phyloP scores from a whole-genome alignment of 2,329 filamentous ascomycete genomes.

The Acarospora socialis region DNA sequence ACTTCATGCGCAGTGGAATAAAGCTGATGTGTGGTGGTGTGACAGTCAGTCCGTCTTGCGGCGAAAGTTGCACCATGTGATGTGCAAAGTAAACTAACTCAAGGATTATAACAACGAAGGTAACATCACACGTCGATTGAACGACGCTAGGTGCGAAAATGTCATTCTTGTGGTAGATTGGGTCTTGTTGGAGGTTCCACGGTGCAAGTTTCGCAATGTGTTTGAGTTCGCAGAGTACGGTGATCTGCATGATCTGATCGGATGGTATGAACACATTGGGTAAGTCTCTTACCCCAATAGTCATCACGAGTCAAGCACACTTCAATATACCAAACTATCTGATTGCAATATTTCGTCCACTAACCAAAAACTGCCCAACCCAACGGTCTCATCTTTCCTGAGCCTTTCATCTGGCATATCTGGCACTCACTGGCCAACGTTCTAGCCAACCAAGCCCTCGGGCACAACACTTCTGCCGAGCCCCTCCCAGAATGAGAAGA shows the following conservation, averaged over 20 bases:
- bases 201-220: slow-evolving; percentile 1
- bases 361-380: no score
- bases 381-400: slow-evolving; percentile 9
- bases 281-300: neutral
- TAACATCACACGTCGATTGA: slow-evolving; percentile 9
- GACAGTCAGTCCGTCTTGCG: slow-evolving; percentile 4
- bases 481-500: slow-evolving; percentile 6
- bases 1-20: neutral
- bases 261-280: neutral
- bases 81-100: slow-evolving; percentile 1
- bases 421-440: slow-evolving; percentile 9
- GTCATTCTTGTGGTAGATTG: slow-evolving; percentile 11
- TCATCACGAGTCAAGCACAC: no score
- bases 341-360: neutral
- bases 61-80: slow-evolving; percentile 7
- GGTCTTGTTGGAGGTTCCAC: neutral
- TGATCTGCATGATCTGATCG: neutral
- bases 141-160: slow-evolving; percentile 9
- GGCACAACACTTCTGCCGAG: neutral
- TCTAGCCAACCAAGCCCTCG: slow-evolving; percentile 9
- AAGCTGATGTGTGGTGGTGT: neutral
- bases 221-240: slow-evolving; percentile 1
- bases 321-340: neutral
- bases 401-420: slow-evolving; percentile 12
- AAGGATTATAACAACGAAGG: slow-evolving; percentile 11